phyloP scores from a whole-genome alignment of 2,329 filamentous ascomycete species.

The Thelonectria blattea region DNA sequence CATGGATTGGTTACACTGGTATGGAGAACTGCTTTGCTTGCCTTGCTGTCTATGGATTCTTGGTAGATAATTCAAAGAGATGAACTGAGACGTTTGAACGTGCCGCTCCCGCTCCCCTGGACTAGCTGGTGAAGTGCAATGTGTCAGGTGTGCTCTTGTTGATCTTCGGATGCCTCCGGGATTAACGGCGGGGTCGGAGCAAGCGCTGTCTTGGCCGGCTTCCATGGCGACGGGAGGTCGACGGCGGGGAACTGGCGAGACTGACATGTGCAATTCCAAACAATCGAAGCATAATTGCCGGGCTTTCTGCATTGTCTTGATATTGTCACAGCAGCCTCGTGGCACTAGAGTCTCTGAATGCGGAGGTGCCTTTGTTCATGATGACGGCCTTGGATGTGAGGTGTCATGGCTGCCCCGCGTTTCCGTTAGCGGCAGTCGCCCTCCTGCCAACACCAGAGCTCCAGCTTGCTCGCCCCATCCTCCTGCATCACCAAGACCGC shows the following conservation, averaged over 20 bases:
- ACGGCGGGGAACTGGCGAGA: not conserved
- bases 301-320: conserved; percentile 1
- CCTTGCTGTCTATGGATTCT: conserved; percentile 35
- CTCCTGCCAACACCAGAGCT: conserved; percentile 25
- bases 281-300: conserved; percentile 3
- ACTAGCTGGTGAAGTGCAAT: not conserved
- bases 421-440: conserved; percentile 24
- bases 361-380: conserved; percentile 4
- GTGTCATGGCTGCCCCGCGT: conserved; percentile 34
- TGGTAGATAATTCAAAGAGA: conserved; percentile 36
- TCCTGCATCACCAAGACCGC: conserved; percentile 23
- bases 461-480: conserved; percentile 30
- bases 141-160: conserved; percentile 10
- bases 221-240: not conserved
- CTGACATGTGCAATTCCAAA: not conserved
- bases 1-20: conserved; percentile 35
- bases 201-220: not conserved
- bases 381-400: conserved; percentile 10
- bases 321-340: not conserved
- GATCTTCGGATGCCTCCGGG: conserved; percentile 10
- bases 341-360: not conserved
- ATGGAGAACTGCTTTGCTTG: conserved; percentile 38
- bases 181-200: conserved; percentile 10
- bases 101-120: conserved; percentile 25
- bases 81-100: conserved; percentile 28